Percentiles rank a stretch among this genome's conserved stretches.
These are phyloP conservation scores for Lactifluus rugatus DNA, from an alignment of 768 basidiomycete genomes.

Conservation along the genomic window DNA sequence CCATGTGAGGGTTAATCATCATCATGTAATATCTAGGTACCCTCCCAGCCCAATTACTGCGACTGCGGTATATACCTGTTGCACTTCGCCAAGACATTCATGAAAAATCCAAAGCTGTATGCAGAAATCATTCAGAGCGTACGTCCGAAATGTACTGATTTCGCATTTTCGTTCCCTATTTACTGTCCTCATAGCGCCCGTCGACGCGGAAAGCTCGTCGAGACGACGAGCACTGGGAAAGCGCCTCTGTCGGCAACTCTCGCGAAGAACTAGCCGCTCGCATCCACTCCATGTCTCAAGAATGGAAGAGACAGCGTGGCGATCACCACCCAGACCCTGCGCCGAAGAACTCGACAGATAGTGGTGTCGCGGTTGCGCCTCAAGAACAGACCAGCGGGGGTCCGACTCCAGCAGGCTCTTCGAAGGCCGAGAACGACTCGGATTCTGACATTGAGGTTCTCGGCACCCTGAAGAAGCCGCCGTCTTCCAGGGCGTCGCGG, in stretches of 20 bases:
- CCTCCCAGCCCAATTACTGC: slow-evolving; percentile 77
- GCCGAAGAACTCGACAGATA: slow-evolving; percentile 7
- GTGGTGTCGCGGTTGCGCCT: background rate
- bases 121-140: slow-evolving; percentile 39
- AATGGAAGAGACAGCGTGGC: slow-evolving; percentile 16
- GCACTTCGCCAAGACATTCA: slow-evolving; percentile 74
- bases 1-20: background rate
- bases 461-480: slow-evolving; percentile 1
- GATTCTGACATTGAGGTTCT: slow-evolving; percentile 19
- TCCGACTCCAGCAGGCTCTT: slow-evolving; percentile 7
- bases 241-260: background rate
- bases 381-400: slow-evolving; percentile 5
- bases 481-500: slow-evolving; percentile 1
- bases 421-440: slow-evolving; percentile 8
- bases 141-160: background rate
- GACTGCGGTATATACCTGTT: slow-evolving; percentile 92
- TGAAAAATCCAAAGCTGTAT: slow-evolving; percentile 48
- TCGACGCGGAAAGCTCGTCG: slow-evolving; percentile 4
- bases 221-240: slow-evolving; percentile 16
- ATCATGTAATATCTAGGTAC: slow-evolving; percentile 45
- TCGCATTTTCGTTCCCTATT: background rate
- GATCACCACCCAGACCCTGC: background rate
- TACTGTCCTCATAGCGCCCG: background rate
- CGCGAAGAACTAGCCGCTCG: slow-evolving; percentile 12
- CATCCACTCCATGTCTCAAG: slow-evolving; percentile 11